These are phyloP conservation scores for Zizania latifolia DNA, from an alignment of 176 grass and related monocot genomes.

Conservation along the genomic window DNA sequence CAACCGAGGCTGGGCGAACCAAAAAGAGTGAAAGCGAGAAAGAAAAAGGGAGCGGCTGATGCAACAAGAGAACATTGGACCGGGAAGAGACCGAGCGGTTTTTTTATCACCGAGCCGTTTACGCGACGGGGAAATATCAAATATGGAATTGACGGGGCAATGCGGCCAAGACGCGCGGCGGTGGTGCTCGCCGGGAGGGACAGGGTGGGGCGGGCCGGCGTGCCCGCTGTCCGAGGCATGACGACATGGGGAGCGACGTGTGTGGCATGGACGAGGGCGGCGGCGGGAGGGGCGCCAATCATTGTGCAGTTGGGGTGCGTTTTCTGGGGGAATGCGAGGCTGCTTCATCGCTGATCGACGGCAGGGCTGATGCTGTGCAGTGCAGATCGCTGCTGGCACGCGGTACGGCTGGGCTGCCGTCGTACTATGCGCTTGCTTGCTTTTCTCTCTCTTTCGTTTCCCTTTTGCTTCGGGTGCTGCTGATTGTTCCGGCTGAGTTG, in stretches of 20 bases:
- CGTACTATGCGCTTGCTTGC: conserved; percentile 8
- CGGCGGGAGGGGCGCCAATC: conserved; percentile 19
- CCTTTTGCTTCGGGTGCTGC: conserved; percentile 25
- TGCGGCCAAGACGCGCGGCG: conserved; percentile 22
- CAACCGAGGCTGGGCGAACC: conserved; percentile 1
- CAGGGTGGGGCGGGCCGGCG: conserved; percentile 30
- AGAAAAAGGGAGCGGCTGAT: conserved; percentile 15
- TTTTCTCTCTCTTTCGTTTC: background rate
- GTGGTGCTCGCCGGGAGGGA: conserved; percentile 35
- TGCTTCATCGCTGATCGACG: background rate
- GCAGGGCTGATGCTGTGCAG: background rate
- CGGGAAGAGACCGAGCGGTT: background rate
- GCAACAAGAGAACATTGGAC: conserved; percentile 21
- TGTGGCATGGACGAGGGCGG: conserved; percentile 17
- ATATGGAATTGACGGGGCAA: conserved; percentile 45
- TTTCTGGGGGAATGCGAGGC: conserved; percentile 16
- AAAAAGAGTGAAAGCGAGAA: background rate
- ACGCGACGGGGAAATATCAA: conserved; percentile 27
- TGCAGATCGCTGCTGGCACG: background rate
- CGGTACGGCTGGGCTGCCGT: conserved; percentile 19
- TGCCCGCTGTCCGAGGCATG: conserved; percentile 35
- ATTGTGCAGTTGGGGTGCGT: conserved; percentile 25
- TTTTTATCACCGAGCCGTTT: conserved; percentile 28
- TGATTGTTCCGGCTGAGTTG: conserved; percentile 4
- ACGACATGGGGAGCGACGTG: conserved; percentile 41